Percentiles rank a stretch among this genome's conserved stretches.
Evolutionary conservation across 192 early-diverging fungal genomes (phyloP).

Genomic region (Coemansia sp.): DNA sequence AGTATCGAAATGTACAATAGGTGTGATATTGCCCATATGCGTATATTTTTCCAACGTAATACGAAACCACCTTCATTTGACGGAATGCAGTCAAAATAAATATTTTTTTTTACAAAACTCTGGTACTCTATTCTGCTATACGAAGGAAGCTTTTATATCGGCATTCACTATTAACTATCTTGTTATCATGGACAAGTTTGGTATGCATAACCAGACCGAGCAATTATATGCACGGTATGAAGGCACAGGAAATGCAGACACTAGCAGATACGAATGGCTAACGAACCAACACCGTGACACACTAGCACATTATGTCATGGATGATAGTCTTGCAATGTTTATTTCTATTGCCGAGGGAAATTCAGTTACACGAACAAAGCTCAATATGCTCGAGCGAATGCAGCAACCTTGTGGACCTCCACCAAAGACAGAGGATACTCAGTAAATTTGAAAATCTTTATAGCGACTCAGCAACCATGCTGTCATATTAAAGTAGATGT

Average conservation of each 20-base stretch:
- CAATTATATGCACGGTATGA: conserved; percentile 43
- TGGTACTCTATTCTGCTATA: too few relatives aligned
- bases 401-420: conserved; percentile 31
- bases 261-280: conserved; percentile 46
- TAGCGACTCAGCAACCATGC: not conserved
- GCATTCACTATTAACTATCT: too few relatives aligned
- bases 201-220: conserved; percentile 56
- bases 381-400: conserved; percentile 47
- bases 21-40: too few relatives aligned
- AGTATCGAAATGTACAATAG: too few relatives aligned
- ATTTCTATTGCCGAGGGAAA: conserved; percentile 49
- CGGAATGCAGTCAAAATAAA: too few relatives aligned
- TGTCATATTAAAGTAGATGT: not conserved
- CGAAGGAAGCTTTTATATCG: too few relatives aligned
- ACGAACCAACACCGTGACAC: conserved; percentile 54
- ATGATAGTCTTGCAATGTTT: conserved; percentile 41
- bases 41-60: too few relatives aligned
- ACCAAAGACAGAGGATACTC: conserved; percentile 6
- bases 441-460: not conserved
- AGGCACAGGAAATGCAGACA: conserved; percentile 52
- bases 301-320: conserved; percentile 41
- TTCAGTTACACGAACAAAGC: conserved; percentile 17
- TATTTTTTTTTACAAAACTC: too few relatives aligned
- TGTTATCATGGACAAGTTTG: conserved; percentile 49
- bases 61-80: too few relatives aligned